phyloP scores from a whole-genome alignment of 306 rosid species.

The Glycyrrhiza uralensis region DNA sequence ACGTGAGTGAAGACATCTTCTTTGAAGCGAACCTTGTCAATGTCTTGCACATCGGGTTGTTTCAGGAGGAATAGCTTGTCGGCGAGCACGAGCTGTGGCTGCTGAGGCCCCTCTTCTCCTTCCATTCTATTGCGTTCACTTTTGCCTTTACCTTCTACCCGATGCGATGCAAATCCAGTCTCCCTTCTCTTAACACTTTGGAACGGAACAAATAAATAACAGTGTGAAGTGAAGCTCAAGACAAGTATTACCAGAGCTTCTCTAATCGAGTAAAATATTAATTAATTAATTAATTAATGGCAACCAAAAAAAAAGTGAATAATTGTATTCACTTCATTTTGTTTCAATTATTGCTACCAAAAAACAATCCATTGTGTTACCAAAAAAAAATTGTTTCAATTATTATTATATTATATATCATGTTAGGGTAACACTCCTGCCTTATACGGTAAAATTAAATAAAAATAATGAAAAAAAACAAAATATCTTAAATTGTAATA shows the following conservation, averaged over 20 bases:
- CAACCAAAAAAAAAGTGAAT: too few relatives aligned
- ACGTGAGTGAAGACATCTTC: constrained; percentile 74
- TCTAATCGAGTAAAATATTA: neutral
- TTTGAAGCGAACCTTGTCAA: constrained; percentile 74
- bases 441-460: too few relatives aligned
- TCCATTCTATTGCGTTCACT: constrained; percentile 48
- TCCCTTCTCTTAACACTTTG: neutral
- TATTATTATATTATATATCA: too few relatives aligned
- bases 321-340: too few relatives aligned
- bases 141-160: constrained; percentile 23
- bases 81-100: constrained; percentile 77
- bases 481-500: too few relatives aligned
- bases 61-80: constrained; percentile 79
- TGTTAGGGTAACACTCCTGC: too few relatives aligned
- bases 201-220: neutral
- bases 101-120: constrained; percentile 81
- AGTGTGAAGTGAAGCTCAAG: neutral
- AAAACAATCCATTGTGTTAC: too few relatives aligned
- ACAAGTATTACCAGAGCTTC: neutral
- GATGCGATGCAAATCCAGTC: neutral
- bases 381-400: too few relatives aligned
- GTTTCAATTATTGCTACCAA: too few relatives aligned
- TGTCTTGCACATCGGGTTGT: constrained; percentile 80
- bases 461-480: too few relatives aligned
- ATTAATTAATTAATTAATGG: too few relatives aligned